Evolutionary conservation across 148 eudicot species (phyloP), one percentile per base, ranked within the genome.

Genomic region (Chenopodium suecicum): DNA sequence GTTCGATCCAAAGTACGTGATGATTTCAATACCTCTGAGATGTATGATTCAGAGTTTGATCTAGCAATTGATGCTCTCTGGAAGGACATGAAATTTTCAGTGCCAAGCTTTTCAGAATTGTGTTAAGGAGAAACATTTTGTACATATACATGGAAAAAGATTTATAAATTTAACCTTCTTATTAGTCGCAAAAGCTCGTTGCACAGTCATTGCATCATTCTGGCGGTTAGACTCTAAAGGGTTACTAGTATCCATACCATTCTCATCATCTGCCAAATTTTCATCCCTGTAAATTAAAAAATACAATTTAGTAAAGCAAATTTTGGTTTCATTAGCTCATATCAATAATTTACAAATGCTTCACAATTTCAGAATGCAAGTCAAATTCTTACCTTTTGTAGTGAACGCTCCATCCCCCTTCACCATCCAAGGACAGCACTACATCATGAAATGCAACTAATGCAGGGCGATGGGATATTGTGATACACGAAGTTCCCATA

Each of bases 391-490:
- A 96, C 97, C 94, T 89, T 88, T 88, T 94, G 84, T 91, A 84
- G 83, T 91, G 92, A 80, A 94, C 95, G 81, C 90, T 88, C 98
- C 99, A 96, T 71, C 99, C 95, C 83, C 99, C 99, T 88, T 96
- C 99, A 75, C 99, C 99, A 85, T 96, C 95, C 89, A 96, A 88
- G 80, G 99, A 96, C 77, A 96, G 77, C 74, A 96, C 98, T 20
- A 96, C 91, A 83, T 96, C 99, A 86, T 96, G 99, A 85, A 96
- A 96, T 77, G 99, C 99, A 84, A 94, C 99, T 73, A 96, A 86
- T 41, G 97, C 99, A 89, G 99, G 99, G 41, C 99, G 98, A 82
- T 96, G 99, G 37, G 99, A 96, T 86, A 96, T 96, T 34, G 99
- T 96, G 85, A 96, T 94, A 84, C 99, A 96, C 25, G 99, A 94